Evolutionary conservation across 768 basidiomycete genomes (phyloP).

Genomic region (Cystoderma amianthinum): DNA sequence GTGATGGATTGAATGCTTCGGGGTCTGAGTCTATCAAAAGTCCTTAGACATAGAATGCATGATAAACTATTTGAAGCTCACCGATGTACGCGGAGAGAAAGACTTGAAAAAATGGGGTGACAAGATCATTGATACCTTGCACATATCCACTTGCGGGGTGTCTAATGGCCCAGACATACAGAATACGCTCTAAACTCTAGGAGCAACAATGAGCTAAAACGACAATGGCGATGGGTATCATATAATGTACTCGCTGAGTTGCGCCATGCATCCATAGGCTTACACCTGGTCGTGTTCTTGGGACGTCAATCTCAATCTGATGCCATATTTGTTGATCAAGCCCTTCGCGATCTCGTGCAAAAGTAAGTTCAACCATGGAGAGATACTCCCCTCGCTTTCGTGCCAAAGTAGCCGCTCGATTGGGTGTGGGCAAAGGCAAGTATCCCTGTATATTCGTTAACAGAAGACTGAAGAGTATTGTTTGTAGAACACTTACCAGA

Average conservation of each 20-base stretch:
- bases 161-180: constrained; percentile 98
- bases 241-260: constrained; percentile 73
- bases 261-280: constrained; percentile 84
- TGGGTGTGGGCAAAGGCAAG: constrained; percentile 74
- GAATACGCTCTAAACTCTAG: constrained; percentile 87
- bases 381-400: constrained; percentile 91
- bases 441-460: constrained; percentile 62
- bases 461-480: constrained; percentile 4
- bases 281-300: constrained; percentile 89
- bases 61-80: constrained; percentile 20
- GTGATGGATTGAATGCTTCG: constrained; percentile 75
- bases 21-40: constrained; percentile 87
- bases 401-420: constrained; percentile 70
- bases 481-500: constrained; percentile 49
- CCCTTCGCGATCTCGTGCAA: constrained; percentile 77
- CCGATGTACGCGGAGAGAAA: constrained; percentile 95
- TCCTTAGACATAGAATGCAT: constrained; percentile 6
- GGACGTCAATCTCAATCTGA: constrained; percentile 98
- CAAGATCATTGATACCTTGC: constrained; percentile 98
- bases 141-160: constrained; percentile 99
- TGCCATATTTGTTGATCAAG: constrained; percentile 99
- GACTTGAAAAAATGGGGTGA: constrained; percentile 95
- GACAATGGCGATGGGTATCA: background rate
- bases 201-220: constrained; percentile 10
- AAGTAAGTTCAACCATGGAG: constrained; percentile 84